phyloP scores from a whole-genome alignment of 129 eudicot genomes.

The Artemisia annua region DNA sequence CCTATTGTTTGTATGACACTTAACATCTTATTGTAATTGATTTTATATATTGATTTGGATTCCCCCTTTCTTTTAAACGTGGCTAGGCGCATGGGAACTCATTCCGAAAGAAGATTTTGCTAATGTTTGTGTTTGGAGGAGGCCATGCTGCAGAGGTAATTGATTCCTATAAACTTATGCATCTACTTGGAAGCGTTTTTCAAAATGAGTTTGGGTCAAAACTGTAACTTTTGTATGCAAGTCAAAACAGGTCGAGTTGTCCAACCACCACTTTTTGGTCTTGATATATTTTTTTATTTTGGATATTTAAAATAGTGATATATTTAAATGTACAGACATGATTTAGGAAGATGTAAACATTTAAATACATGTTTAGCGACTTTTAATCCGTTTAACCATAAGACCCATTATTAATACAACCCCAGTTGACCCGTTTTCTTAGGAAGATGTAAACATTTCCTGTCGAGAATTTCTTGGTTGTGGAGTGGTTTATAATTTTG shows the following conservation, averaged over 20 bases:
- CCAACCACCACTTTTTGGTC: not conserved
- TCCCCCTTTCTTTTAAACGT: slow-evolving; percentile 6
- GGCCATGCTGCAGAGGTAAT: slow-evolving; percentile 75
- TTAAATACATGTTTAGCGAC: not conserved
- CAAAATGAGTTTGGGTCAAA: not conserved
- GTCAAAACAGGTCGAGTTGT: not conserved
- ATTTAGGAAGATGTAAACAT: not conserved
- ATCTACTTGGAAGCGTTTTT: not conserved
- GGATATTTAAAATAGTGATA: not conserved
- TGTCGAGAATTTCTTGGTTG: slow-evolving; percentile 1
- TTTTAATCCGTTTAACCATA: not conserved
- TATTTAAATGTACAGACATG: not conserved
- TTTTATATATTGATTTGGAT: not conserved
- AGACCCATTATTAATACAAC: not conserved
- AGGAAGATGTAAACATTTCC: not conserved
- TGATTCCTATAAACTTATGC: not conserved
- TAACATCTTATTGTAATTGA: slow-evolving; percentile 6
- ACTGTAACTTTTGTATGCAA: not conserved
- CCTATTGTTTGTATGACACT: not conserved
- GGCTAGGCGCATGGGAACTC: slow-evolving; percentile 89
- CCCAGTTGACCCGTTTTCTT: not conserved
- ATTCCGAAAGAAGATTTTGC: slow-evolving; percentile 87
- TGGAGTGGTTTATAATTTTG: not conserved
- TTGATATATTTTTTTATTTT: not conserved
- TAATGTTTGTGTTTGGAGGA: slow-evolving; percentile 80